Evolutionary conservation across 2,329 filamentous ascomycete species (phyloP), one percentile per base, ranked within the genome.

Genomic region (Sporothrix globosa): DNA sequence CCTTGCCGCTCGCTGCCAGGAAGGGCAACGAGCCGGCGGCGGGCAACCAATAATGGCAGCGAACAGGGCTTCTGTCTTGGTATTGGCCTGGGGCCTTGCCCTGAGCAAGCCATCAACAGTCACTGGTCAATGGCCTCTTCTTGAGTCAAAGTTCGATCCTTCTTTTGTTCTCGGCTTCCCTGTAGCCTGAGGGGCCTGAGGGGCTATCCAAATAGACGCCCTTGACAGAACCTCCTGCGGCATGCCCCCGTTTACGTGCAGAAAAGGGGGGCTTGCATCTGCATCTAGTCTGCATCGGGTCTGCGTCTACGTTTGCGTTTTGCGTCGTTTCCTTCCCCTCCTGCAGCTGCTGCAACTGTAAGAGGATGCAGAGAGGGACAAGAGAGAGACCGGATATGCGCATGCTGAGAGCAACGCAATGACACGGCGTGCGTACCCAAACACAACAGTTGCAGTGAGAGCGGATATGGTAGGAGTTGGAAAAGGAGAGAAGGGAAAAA

Each of bases 331-430:
- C 21, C 30, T 14, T 13, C 14, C 52, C 21, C 41, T 58, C 54
- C 30, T 52, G 58, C 14, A 63, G 58, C 54, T 34, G 30, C 54
- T 58, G 54, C 54, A 41, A 46, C 39, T 46, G 58, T 63, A 46
- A 27, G n/a, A 46, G n/a, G 13, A 13, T 21, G 30, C 53, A 39
- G 19, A n/a, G 53, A 11, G 11, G 21, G 27, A 30, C 24, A 19
- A 34, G 9, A 17, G 4, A 27, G 50, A 24, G 19, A 63, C 30
- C 21, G 5, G 5, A 6, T 44, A 30, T 61, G 60, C 39, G 54
- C 72, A 69, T 68, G 41, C 70, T 67, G 65, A 70, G 70, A 71
- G 68, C 65, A 73, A 69, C 72, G 53, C 72, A 69, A 69, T 70
- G 68, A 61, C 56, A 73, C 68, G 67, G 69, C 66, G 71, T 52